Evolutionary conservation across 345 rosid genomes (phyloP).

Genomic region (Gossypium herbaceum): DNA sequence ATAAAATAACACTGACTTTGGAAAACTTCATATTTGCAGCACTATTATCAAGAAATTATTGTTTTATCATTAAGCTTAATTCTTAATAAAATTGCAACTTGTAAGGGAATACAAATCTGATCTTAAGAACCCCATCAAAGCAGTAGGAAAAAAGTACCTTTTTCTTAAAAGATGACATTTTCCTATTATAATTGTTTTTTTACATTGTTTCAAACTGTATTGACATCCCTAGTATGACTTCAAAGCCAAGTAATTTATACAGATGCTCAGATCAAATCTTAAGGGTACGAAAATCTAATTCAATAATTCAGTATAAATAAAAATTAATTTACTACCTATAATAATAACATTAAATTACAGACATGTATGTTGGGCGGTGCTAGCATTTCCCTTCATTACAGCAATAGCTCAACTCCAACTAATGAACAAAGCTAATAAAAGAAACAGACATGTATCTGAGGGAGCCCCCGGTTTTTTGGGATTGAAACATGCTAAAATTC

Average conservation of each 20-base stretch:
- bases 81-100: neutral
- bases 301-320: too few relatives aligned
- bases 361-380: neutral
- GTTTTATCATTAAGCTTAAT: neutral
- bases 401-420: neutral
- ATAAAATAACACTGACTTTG: neutral
- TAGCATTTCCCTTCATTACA: neutral
- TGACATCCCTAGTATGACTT: constrained; percentile 2
- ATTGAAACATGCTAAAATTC: constrained; percentile 53
- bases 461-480: constrained; percentile 42
- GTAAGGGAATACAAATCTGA: neutral
- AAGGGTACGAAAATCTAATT: neutral
- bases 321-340: too few relatives aligned
- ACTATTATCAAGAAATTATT: neutral
- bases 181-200: neutral
- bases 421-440: constrained; percentile 3
- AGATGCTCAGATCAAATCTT: neutral
- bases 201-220: neutral
- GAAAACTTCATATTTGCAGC: neutral
- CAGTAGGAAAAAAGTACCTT: neutral
- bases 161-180: neutral
- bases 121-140: constrained; percentile 2
- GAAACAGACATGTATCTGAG: constrained; percentile 25
- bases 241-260: constrained; percentile 3
- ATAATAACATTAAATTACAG: too few relatives aligned